Evolutionary conservation across 257 asterid genomes (phyloP), one percentile per base, ranked within the genome.

Genomic region (Sherardia arvensis): DNA sequence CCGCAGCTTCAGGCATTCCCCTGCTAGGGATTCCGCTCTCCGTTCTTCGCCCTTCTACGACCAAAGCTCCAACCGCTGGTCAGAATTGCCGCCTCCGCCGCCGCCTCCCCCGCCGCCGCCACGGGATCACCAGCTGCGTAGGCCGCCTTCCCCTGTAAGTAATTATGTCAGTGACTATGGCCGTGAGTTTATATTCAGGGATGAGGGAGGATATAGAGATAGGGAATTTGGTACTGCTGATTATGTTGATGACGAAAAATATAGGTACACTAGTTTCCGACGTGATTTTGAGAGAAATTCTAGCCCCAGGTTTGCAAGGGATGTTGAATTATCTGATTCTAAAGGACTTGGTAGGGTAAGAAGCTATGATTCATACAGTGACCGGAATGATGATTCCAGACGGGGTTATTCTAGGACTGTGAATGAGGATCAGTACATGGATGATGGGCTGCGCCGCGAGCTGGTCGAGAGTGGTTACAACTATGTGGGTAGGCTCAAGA

Each of bases 401-500:
- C 59, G 78, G 78, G 69, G 69, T 64, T 59, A 25, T 71, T 33
- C 70, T 22, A 61, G 62, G 22, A 18, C 64, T 18, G 64, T 22
- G 57, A 60, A 51, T 28, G 64, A 45, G 33, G 54, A n/a, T 8
- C 30, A 61, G 47, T 49, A 30, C 70, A 60, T 59, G 22, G 62
- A 53, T 60, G 74, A 22, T 25, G 67, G 62, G 33, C 63, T 59
- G 45, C 70, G 74, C 59, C 55, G 54, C 61, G 68, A 69, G 25
- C 73, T 67, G 32, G 58, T 64, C 26, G 59, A 62, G 28, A 21
- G 62, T 66, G 75, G 59, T 74, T 54, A 58, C 64, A 80, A 69
- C 61, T 78, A 74, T 71, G 40, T 7, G 18, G 76, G 67, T 72
- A 79, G 81, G 72, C 66, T 68, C 68, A 81, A 78, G 66, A 77